Conservation (phyloP, 1,139 yeast genomes). For the Yamadazyma sp. region DNA sequence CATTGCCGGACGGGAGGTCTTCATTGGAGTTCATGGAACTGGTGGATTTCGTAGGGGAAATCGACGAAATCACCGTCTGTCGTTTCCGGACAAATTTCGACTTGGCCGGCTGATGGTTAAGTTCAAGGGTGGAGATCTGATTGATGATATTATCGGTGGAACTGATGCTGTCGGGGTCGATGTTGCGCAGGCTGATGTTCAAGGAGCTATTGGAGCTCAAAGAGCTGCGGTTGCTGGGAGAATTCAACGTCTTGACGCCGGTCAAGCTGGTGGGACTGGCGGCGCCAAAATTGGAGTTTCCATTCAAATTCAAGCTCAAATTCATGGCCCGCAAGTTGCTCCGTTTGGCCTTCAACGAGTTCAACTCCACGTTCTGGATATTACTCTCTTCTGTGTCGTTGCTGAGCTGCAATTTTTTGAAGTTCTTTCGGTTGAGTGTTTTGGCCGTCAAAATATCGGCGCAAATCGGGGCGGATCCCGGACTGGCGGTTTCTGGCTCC, state of each 20-base stretch:
- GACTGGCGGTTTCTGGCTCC: too few relatives aligned
- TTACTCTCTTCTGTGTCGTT: conserved; percentile 6
- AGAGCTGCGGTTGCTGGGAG: conserved; percentile 9
- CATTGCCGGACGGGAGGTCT: conserved; percentile 6
- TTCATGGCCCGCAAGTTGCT: conserved; percentile 18
- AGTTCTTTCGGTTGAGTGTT: conserved; percentile 68
- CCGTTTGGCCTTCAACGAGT: conserved; percentile 2
- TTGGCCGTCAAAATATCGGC: conserved; percentile 45
- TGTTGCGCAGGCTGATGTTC: conserved; percentile 24
- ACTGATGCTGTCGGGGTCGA: conserved; percentile 30
- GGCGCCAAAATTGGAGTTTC: conserved; percentile 6
- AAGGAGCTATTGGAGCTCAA: conserved; percentile 10
- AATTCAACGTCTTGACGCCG: neutral
- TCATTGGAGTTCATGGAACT: conserved; percentile 17
- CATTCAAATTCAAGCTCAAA: conserved; percentile 15
- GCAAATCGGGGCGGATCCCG: conserved; percentile 4
- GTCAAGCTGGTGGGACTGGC: conserved; percentile 2
- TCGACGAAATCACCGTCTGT: conserved; percentile 46
- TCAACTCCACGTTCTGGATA: conserved; percentile 14
- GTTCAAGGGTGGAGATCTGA: conserved; percentile 33
- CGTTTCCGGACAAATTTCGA: conserved; percentile 24
- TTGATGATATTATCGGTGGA: conserved; percentile 26
- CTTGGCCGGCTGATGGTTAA: conserved; percentile 19
- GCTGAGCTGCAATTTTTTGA: conserved; percentile 52
- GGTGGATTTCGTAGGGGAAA: conserved; percentile 43